Evolutionary conservation across 2,329 filamentous ascomycete species (phyloP).

Genomic region (Reticulascus tulasneorum): DNA sequence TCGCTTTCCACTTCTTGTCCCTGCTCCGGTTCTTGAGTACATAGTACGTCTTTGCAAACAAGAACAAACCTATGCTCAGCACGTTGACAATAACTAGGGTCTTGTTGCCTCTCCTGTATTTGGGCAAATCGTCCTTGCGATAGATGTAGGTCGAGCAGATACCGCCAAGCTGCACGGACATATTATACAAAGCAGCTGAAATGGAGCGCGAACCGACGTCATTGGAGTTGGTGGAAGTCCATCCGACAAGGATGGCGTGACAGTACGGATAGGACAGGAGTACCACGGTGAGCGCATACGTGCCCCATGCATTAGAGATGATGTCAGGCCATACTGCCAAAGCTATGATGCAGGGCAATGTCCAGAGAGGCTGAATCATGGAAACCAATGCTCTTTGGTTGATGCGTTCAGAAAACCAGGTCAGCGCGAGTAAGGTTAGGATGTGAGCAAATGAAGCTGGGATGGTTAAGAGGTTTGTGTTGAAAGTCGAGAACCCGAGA

Average conservation of each 20-base stretch:
- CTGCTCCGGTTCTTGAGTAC: conserved; percentile 31
- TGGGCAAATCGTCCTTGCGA: conserved; percentile 46
- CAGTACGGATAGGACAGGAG: conserved; percentile 55
- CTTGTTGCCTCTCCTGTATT: conserved; percentile 55
- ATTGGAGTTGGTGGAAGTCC: conserved; percentile 46
- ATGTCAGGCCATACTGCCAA: conserved; percentile 36
- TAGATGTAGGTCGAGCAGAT: conserved; percentile 45
- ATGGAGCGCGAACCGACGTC: conserved; percentile 47
- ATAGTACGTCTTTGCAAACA: conserved; percentile 43
- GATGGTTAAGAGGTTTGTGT: conserved; percentile 36
- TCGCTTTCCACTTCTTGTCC: conserved; percentile 31
- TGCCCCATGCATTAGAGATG: conserved; percentile 45
- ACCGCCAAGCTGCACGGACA: conserved; percentile 39
- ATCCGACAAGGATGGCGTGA: conserved; percentile 50
- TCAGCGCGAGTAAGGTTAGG: conserved; percentile 44
- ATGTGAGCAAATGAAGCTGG: conserved; percentile 48
- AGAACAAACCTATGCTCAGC: conserved; percentile 44
- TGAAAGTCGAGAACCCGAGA: conserved; percentile 34
- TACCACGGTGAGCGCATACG: conserved; percentile 48
- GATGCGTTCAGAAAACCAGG: conserved; percentile 45
- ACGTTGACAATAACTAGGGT: conserved; percentile 50
- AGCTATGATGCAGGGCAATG: conserved; percentile 48
- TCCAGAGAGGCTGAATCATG: conserved; percentile 48
- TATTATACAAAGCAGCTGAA: conserved; percentile 50
- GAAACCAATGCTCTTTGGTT: conserved; percentile 45